Base-by-base conservation (phyloP, 2,329 filamentous ascomycete species). In the Ceratocystis harringtonii region DNA sequence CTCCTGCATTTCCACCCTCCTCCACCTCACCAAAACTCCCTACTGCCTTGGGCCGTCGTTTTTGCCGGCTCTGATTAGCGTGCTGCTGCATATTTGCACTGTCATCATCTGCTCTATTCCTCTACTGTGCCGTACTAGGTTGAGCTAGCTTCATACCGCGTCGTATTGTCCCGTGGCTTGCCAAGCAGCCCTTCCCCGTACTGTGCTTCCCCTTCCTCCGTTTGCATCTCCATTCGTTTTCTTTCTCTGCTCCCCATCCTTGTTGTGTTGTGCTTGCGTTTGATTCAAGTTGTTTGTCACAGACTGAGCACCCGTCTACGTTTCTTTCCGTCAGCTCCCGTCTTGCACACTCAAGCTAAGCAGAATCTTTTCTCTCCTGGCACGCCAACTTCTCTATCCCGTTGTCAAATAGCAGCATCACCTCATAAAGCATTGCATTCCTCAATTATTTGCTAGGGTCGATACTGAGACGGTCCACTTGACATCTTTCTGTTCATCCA, bases 161-260 rank as follows among this genome's bases (percentile, higher is more conserved):
- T 15, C 10, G 19, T 58, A 19, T 36, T 58, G 28, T 19, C 6
- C 28, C 15, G 52, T 58, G 52, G 52, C 52, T 58, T 66, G 69
- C 70, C 68, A 71, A 71, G 70, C 65, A 69, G 70, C 68, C 28
- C 22, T 25, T 28, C 50, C 55, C 45, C 48, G 4, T n/a, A 15
- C 17, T 10, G 15, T 41, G 15, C 28, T 22, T 7, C 8, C 44
- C 10, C 6, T 17, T 22, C n/a, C 15, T 65, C 41, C 30, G 17
- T 50, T 41, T 60, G 50, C 43, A 25, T 25, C 41, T 15, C 2
- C 30, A 22, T 62, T 66, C 50, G 43, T 57, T 63, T 55, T 57
- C 32, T 52, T 57, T 64, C 41, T 65, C 66, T 48, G 41, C 25
- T 62, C 55, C 6, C 15, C 45, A 28, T 57, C 52, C 52, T 58